phyloP scores from a whole-genome alignment of 1,139 yeast species.

The Blastobotrys proliferans region DNA sequence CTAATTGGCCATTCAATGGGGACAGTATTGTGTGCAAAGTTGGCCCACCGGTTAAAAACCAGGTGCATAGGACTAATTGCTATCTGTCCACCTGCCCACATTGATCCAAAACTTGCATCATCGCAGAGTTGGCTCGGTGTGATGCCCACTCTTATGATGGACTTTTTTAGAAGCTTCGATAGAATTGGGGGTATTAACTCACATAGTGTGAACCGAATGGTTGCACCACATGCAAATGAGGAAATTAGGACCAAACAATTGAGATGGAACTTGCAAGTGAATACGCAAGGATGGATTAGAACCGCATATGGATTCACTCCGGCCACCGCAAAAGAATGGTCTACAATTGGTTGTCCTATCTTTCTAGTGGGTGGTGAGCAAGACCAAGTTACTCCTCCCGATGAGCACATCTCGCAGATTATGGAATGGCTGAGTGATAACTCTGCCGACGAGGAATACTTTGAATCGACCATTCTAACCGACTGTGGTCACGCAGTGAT shows the following conservation, averaged over 20 bases:
- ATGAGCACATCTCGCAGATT: constrained; percentile 30
- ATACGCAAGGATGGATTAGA: constrained; percentile 50
- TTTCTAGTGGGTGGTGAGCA: constrained; percentile 54
- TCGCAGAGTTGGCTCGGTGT: constrained; percentile 29
- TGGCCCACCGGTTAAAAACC: constrained; percentile 41
- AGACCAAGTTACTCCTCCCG: constrained; percentile 54
- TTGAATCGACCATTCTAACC: constrained; percentile 37
- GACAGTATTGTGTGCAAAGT: constrained; percentile 49
- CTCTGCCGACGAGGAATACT: constrained; percentile 17
- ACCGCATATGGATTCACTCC: constrained; percentile 49
- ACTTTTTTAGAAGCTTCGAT: constrained; percentile 55
- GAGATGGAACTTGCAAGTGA: constrained; percentile 67
- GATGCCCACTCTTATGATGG: constrained; percentile 49
- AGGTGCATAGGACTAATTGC: constrained; percentile 37
- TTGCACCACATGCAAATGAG: constrained; percentile 32
- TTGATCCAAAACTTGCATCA: constrained; percentile 32
- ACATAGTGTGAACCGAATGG: constrained; percentile 52
- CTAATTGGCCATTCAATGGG: constrained; percentile 79
- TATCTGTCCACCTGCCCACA: constrained; percentile 53
- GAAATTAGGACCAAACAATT: constrained; percentile 56
- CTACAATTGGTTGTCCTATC: constrained; percentile 34
- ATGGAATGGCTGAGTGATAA: constrained; percentile 23
- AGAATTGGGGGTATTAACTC: constrained; percentile 60
- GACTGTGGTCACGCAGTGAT: constrained; percentile 66
- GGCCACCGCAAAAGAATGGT: constrained; percentile 45